These are phyloP conservation scores for barley (Hordeum vulgare) DNA, from an alignment of 176 grass and related monocot genomes.

Conservation along the genomic window MorexV3_pseudomolecules_assembly NC_058520.1:507632850-507633349, in stretches of 20 bases:
- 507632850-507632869: background rate
- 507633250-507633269: no score
- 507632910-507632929: background rate
- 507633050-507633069: background rate
- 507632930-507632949: background rate
- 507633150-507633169: no score
- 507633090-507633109: background rate
- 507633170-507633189: no score
- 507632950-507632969: background rate
- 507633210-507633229: no score
- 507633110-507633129: no score
- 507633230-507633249: no score
- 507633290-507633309: no score
- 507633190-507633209: no score
- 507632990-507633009: background rate
- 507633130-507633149: no score
- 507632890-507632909: background rate
- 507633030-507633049: background rate
- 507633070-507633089: background rate
- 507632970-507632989: background rate
- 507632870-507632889: constrained; percentile 23
- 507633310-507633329: no score
- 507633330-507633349: no score
- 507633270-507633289: no score
- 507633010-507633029: background rate